Evolutionary conservation across 148 eudicot genomes (phyloP).

Genomic region (Camellia granthamiana): DNA sequence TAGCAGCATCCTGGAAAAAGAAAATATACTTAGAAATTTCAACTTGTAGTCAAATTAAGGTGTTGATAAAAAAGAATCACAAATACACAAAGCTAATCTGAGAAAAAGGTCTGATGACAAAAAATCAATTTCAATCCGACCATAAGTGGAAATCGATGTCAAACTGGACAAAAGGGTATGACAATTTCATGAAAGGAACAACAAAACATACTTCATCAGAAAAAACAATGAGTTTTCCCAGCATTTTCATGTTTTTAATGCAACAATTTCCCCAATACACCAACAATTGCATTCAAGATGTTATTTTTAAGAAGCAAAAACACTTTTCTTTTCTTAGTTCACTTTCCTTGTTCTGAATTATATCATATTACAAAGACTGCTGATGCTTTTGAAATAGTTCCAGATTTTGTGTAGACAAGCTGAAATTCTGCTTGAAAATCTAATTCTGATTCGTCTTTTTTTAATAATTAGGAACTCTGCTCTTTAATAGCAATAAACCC

Average conservation of each 20-base stretch:
- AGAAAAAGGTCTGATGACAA: constrained; percentile 2
- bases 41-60: constrained; percentile 11
- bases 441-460: background rate
- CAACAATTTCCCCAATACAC: constrained; percentile 1
- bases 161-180: background rate
- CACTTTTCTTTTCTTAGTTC: background rate
- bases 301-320: background rate
- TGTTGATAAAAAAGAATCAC: too few species aligned
- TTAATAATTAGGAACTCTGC: too few species aligned
- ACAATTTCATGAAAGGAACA: background rate
- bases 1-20: constrained; percentile 46
- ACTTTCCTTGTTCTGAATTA: background rate
- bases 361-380: background rate
- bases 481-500: too few species aligned
- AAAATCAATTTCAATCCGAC: background rate
- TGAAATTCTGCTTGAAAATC: background rate
- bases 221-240: background rate
- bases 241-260: background rate
- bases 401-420: background rate
- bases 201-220: background rate
- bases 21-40: background rate
- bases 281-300: background rate
- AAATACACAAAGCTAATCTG: background rate
- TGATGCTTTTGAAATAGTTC: background rate
- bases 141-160: background rate